A percentile compares a stretch with the other conserved stretches of the same genome.
These are phyloP conservation scores for Suillus clintonianus DNA, from an alignment of 768 basidiomycete genomes.

Conservation along the genomic window DNA sequence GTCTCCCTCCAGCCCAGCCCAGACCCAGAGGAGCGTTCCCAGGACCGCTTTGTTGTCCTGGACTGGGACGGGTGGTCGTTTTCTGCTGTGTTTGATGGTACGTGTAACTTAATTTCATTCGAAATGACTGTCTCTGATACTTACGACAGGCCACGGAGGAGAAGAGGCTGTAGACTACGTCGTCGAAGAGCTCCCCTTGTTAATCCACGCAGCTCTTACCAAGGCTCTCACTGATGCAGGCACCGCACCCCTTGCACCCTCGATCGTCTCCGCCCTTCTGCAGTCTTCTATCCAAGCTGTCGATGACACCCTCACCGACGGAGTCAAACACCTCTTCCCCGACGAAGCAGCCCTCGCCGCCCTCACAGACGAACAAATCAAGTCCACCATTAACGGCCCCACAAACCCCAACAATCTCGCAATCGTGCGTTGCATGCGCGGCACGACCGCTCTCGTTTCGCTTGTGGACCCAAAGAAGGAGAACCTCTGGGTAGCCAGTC, in stretches of 20 bases:
- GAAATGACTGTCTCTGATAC: constrained; percentile 2
- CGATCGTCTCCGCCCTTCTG: constrained; percentile 35
- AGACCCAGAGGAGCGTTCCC: constrained; percentile 39
- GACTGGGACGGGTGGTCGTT: constrained; percentile 48
- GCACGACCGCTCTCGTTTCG: constrained; percentile 51
- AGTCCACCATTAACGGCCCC: constrained; percentile 41
- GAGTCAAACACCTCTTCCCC: constrained; percentile 45
- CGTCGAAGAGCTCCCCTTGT: constrained; percentile 32
- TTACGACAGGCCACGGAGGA: constrained; percentile 43
- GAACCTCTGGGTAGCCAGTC: constrained; percentile 57
- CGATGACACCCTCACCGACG: constrained; percentile 40
- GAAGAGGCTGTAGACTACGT: constrained; percentile 48
- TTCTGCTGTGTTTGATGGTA: constrained; percentile 51
- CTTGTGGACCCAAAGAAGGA: constrained; percentile 43
- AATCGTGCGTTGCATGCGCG: constrained; percentile 50
- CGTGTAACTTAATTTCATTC: constrained; percentile 7
- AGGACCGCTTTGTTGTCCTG: constrained; percentile 47
- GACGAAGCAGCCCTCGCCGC: constrained; percentile 27
- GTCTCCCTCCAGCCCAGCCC: constrained; percentile 51
- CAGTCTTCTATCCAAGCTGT: constrained; percentile 36
- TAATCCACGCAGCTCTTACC: constrained; percentile 31
- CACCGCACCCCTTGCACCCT: constrained; percentile 3
- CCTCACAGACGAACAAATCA: constrained; percentile 43
- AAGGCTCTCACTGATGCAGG: constrained; percentile 11
- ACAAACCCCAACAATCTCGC: constrained; percentile 30